Evolutionary conservation across 1,284 basidiomycete genomes (phyloP).

Genomic region (Exobasidium rhododendri): DNA sequence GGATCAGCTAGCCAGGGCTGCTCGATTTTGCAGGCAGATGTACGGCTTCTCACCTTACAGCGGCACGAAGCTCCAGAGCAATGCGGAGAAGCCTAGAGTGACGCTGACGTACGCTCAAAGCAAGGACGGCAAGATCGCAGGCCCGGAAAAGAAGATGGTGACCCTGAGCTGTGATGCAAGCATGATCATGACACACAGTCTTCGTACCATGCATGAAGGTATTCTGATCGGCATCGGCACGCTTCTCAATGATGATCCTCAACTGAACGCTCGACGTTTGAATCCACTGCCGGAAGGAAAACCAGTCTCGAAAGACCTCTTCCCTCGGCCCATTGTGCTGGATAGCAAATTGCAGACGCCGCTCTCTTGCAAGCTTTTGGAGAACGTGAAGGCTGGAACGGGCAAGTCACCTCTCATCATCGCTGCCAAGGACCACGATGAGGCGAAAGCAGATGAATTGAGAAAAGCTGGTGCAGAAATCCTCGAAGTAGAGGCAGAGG

Average conservation of each 20-base stretch:
- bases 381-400: slow-evolving; percentile 63
- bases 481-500: slow-evolving; percentile 46
- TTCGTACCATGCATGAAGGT: slow-evolving; percentile 74
- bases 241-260: slow-evolving; percentile 84
- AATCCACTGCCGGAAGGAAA: slow-evolving; percentile 31
- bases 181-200: slow-evolving; percentile 83
- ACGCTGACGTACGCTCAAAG: slow-evolving; percentile 96
- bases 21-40: background rate
- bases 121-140: slow-evolving; percentile 87
- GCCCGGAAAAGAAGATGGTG: slow-evolving; percentile 69
- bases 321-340: slow-evolving; percentile 79
- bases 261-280: slow-evolving; percentile 64
- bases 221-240: slow-evolving; percentile 90
- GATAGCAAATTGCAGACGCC: slow-evolving; percentile 72
- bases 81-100: slow-evolving; percentile 44
- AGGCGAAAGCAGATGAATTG: slow-evolving; percentile 36
- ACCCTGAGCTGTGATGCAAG: slow-evolving; percentile 79
- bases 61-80: slow-evolving; percentile 62
- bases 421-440: slow-evolving; percentile 53
- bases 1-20: slow-evolving; percentile 2
- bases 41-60: slow-evolving; percentile 44
- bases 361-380: slow-evolving; percentile 69
- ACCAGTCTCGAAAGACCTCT: slow-evolving; percentile 40
- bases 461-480: slow-evolving; percentile 56
- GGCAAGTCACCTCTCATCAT: slow-evolving; percentile 77